Conservation (phyloP, 306 rosid species). For the Cicer yamashitae region DNA sequence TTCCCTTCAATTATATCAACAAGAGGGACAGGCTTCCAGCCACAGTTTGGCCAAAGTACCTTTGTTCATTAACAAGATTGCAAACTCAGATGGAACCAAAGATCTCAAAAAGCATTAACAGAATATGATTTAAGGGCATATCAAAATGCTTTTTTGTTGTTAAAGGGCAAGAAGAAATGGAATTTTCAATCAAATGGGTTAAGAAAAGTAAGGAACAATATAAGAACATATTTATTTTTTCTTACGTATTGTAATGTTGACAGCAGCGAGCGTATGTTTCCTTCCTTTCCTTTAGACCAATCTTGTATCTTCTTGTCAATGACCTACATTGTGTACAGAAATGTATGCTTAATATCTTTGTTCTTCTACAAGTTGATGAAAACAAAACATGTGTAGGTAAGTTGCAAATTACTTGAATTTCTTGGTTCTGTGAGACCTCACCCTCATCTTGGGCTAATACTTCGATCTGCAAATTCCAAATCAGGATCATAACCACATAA, state of each 20-base stretch:
- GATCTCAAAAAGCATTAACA: slow-evolving; percentile 26
- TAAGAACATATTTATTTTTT: slow-evolving; percentile 9
- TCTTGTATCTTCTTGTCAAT: slow-evolving; percentile 74
- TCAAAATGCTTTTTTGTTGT: slow-evolving; percentile 36
- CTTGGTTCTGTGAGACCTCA: slow-evolving; percentile 44
- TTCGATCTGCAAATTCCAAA: slow-evolving; percentile 56
- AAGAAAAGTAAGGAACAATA: slow-evolving; percentile 16
- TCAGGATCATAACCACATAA: slow-evolving; percentile 45
- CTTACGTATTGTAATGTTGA: slow-evolving; percentile 91
- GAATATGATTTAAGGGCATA: slow-evolving; percentile 31
- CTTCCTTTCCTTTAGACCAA: slow-evolving; percentile 94
- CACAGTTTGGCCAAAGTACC: slow-evolving; percentile 93
- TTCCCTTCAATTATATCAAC: slow-evolving; percentile 91
- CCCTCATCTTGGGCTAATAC: slow-evolving; percentile 66
- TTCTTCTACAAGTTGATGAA: slow-evolving; percentile 27
- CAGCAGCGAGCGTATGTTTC: slow-evolving; percentile 87
- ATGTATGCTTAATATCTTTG: slow-evolving; percentile 23
- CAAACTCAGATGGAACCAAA: slow-evolving; percentile 29
- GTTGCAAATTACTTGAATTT: slow-evolving; percentile 57
- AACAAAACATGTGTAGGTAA: slow-evolving; percentile 24
- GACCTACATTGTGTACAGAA: slow-evolving; percentile 56
- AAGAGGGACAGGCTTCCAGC: slow-evolving; percentile 95
- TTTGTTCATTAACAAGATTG: slow-evolving; percentile 43
- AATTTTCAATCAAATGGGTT: slow-evolving; percentile 27
- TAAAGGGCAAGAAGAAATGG: slow-evolving; percentile 26